A percentile compares a stretch with the other conserved stretches of the same genome.
phyloP scores from a whole-genome alignment of 2,329 filamentous ascomycete genomes.

The Zasmidium cellare region DNA sequence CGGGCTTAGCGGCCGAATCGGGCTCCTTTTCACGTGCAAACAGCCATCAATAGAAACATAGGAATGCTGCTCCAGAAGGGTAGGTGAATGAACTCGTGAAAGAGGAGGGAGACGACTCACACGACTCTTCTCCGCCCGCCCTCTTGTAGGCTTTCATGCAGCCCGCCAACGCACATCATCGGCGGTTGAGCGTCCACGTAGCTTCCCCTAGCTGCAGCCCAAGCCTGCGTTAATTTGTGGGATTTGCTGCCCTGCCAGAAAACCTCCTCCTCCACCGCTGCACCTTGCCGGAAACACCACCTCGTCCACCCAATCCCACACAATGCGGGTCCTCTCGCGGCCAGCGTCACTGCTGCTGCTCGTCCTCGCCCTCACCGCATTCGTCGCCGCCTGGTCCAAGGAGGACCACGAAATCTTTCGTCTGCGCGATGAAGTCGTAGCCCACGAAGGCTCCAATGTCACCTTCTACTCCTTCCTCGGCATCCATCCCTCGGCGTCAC shows the following conservation, averaged over 20 bases:
- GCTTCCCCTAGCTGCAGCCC: background rate
- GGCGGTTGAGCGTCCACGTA: background rate
- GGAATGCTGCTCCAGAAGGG: background rate
- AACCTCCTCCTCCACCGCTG: constrained; percentile 7
- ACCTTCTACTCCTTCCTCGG: constrained; percentile 95
- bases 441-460: constrained; percentile 71
- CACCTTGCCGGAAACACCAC: constrained; percentile 8
- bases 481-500: constrained; percentile 68
- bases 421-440: constrained; percentile 79
- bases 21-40: background rate
- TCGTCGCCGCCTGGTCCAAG: constrained; percentile 79
- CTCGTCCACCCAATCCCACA: constrained; percentile 31
- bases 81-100: constrained; percentile 1
- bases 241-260: constrained; percentile 2
- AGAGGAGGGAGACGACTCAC: background rate
- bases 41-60: background rate
- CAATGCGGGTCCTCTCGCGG: constrained; percentile 68
- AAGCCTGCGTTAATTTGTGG: background rate
- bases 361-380: constrained; percentile 64
- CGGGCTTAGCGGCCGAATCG: background rate
- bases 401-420: constrained; percentile 99
- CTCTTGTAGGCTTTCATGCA: background rate
- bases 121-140: background rate
- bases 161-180: background rate
- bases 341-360: constrained; percentile 71